A percentile compares a stretch with the other conserved stretches of the same genome.
These are phyloP conservation scores for Hyaloperonospora brassicae DNA, from an alignment of 352 stramenopile genomes.

Conservation along the genomic window DNA sequence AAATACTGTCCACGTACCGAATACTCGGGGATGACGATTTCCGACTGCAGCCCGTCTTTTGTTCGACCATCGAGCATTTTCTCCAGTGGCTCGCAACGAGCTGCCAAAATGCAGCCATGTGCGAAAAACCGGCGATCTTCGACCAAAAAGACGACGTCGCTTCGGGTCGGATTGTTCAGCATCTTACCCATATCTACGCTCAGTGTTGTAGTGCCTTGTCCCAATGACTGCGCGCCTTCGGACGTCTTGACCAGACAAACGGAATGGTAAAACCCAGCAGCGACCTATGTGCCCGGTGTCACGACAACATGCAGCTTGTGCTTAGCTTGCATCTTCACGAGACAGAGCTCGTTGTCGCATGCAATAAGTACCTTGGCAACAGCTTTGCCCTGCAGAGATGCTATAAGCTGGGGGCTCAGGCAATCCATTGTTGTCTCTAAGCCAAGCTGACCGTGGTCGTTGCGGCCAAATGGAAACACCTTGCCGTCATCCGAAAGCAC, in stretches of 20 bases:
- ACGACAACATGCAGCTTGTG: not conserved
- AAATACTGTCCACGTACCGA: conserved; percentile 34
- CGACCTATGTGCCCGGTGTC: conserved; percentile 57
- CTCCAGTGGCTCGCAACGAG: conserved; percentile 82
- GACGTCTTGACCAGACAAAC: conserved; percentile 41
- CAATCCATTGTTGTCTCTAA: conserved; percentile 69
- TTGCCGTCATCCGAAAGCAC: conserved; percentile 75
- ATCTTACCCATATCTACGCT: conserved; percentile 67
- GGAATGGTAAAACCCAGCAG: conserved; percentile 90
- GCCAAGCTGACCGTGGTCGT: conserved; percentile 91
- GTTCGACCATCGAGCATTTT: conserved; percentile 88
- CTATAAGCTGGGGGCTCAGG: conserved; percentile 62
- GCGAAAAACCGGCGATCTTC: conserved; percentile 61
- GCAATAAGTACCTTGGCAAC: conserved; percentile 47
- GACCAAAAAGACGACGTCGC: conserved; percentile 80
- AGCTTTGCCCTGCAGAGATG: conserved; percentile 40
- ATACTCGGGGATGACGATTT: conserved; percentile 71
- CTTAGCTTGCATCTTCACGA: not conserved
- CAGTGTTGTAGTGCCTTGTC: conserved; percentile 32
- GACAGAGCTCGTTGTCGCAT: not conserved
- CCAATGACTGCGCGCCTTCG: conserved; percentile 8
- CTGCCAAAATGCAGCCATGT: conserved; percentile 83
- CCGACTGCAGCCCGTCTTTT: conserved; percentile 54
- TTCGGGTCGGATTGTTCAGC: conserved; percentile 77
- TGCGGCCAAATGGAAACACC: conserved; percentile 89